phyloP scores from a whole-genome alignment of 371 early-diverging fungal genomes.

The Mucor circinelloides region DNA sequence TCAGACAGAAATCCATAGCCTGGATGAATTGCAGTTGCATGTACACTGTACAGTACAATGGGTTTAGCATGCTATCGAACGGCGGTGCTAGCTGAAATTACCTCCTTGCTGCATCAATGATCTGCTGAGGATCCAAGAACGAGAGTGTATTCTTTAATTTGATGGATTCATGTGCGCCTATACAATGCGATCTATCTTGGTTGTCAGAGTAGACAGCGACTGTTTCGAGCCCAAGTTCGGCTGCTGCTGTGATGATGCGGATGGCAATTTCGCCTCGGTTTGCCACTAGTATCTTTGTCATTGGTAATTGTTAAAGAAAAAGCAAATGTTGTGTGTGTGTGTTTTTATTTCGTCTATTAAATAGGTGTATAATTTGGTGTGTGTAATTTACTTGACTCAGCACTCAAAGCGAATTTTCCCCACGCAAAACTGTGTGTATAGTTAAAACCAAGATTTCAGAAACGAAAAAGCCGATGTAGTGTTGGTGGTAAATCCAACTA shows the following conservation, averaged over 20 bases:
- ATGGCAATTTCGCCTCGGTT: conserved; percentile 54
- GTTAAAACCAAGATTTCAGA: neutral
- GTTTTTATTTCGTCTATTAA: neutral
- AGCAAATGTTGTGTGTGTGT: neutral
- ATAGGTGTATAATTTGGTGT: neutral
- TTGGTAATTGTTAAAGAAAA: neutral
- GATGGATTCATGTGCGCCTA: conserved; percentile 23
- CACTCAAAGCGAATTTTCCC: neutral
- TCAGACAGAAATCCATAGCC: conserved; percentile 93
- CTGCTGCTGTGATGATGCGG: conserved; percentile 38
- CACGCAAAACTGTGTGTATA: neutral
- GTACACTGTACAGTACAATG: conserved; percentile 14
- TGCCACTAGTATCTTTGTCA: conserved; percentile 35
- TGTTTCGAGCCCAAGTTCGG: conserved; percentile 38
- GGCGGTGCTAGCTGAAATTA: neutral
- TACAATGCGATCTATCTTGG: conserved; percentile 39
- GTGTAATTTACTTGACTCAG: conserved; percentile 5
- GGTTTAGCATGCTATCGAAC: neutral
- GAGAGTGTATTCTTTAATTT: conserved; percentile 18
- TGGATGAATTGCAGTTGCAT: conserved; percentile 70
- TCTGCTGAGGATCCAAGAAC: conserved; percentile 32
- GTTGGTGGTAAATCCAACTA: neutral
- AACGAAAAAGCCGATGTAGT: neutral
- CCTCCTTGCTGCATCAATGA: conserved; percentile 40
- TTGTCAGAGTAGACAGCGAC: conserved; percentile 42